Conservation (phyloP, 306 rosid species). For the Glycyrrhiza uralensis region DNA sequence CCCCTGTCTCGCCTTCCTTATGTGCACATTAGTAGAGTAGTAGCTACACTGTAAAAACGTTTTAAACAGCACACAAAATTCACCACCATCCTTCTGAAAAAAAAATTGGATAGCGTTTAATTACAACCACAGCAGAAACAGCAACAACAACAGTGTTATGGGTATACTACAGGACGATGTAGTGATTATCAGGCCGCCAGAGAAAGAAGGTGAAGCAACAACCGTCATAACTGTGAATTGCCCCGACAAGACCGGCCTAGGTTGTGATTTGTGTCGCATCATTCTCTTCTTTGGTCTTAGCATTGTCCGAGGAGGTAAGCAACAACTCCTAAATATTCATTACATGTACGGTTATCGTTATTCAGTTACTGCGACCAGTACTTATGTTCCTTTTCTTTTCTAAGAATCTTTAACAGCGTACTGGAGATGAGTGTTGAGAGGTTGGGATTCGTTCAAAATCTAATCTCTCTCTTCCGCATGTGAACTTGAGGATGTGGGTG, state of each 20-base stretch:
- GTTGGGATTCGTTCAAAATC: neutral
- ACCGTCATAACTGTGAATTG: constrained; percentile 79
- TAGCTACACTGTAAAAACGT: neutral
- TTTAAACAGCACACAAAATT: neutral
- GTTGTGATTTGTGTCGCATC: constrained; percentile 91
- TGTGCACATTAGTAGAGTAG: neutral
- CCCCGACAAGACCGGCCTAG: constrained; percentile 92
- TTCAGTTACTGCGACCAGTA: no score
- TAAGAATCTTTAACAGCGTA: neutral
- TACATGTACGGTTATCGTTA: no score
- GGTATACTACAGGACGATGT: constrained; percentile 79
- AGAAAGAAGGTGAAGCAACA: constrained; percentile 57
- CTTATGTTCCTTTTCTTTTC: neutral
- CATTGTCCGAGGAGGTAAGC: constrained; percentile 89
- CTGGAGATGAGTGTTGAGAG: neutral
- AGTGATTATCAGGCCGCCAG: constrained; percentile 57
- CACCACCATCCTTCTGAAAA: neutral
- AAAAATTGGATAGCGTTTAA: neutral
- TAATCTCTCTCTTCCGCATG: neutral
- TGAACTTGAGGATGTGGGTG: neutral
- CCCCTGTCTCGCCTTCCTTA: neutral
- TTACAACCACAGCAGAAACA: neutral
- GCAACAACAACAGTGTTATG: constrained; percentile 34
- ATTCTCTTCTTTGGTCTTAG: constrained; percentile 82
- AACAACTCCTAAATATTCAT: no score